These are phyloP conservation scores for Endotrypanum monterogeii DNA, from an alignment of 208 protist species.

Conservation along the genomic window DNA sequence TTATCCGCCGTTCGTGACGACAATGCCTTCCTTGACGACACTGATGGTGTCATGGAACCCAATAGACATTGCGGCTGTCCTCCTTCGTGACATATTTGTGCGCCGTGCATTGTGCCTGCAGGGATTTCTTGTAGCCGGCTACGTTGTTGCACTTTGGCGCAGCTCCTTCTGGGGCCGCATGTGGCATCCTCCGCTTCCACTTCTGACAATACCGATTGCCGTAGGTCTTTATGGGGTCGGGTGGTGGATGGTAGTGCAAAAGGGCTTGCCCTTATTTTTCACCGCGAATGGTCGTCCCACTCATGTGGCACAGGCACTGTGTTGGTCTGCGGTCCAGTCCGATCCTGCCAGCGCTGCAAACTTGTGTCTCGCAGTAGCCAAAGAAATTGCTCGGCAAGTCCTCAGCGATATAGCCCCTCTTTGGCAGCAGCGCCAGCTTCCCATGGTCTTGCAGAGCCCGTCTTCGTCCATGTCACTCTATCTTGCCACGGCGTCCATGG, in stretches of 20 bases:
- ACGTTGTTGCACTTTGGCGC: slow-evolving; percentile 47
- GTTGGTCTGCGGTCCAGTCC: slow-evolving; percentile 25
- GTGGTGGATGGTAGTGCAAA: slow-evolving; percentile 43
- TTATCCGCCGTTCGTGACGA: slow-evolving; percentile 63
- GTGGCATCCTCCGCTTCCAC: slow-evolving; percentile 72
- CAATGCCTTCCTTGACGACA: slow-evolving; percentile 45
- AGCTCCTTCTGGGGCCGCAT: slow-evolving; percentile 46
- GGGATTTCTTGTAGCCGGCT: slow-evolving; percentile 61
- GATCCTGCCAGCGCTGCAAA: slow-evolving; percentile 24
- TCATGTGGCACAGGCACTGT: slow-evolving; percentile 16
- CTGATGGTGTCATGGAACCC: slow-evolving; percentile 15
- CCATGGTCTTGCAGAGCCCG: slow-evolving; percentile 12
- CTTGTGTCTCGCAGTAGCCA: slow-evolving; percentile 33
- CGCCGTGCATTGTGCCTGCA: slow-evolving; percentile 44
- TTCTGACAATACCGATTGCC: slow-evolving; percentile 62
- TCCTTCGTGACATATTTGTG: slow-evolving; percentile 25
- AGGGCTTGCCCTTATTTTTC: slow-evolving; percentile 34
- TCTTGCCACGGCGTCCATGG: slow-evolving; percentile 41
- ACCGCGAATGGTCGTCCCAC: slow-evolving; percentile 21
- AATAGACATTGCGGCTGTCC: slow-evolving; percentile 9
- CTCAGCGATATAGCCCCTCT: slow-evolving; percentile 14
- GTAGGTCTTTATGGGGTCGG: slow-evolving; percentile 46
- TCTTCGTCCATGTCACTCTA: slow-evolving; percentile 32
- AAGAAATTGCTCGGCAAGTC: slow-evolving; percentile 32
- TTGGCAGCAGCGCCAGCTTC: slow-evolving; percentile 22